Conservation (phyloP, 352 stramenopile genomes). For the Phytophthora pluvialis region DNA sequence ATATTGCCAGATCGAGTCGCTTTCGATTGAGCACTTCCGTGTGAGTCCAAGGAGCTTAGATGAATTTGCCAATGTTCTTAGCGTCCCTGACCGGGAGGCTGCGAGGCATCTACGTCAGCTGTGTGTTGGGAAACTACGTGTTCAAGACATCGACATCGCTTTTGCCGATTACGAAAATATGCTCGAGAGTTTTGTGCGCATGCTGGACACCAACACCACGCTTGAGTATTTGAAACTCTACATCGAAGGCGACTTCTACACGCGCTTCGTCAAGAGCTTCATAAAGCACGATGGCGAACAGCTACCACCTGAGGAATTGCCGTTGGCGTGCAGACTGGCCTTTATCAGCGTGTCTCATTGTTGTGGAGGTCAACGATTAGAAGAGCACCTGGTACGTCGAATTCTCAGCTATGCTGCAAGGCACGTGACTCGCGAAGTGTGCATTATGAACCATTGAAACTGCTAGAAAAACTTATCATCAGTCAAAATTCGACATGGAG, state of each 20-base stretch:
- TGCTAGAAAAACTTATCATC: not conserved
- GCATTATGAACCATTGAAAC: conserved; percentile 31
- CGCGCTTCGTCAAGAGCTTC: conserved; percentile 16
- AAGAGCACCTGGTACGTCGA: conserved; percentile 1
- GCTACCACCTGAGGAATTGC: conserved; percentile 8
- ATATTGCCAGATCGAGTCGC: conserved; percentile 26
- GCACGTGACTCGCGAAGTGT: conserved; percentile 19
- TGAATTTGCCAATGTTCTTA: conserved; percentile 27
- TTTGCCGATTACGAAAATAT: conserved; percentile 23
- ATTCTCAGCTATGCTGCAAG: conserved; percentile 27
- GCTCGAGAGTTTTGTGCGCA: conserved; percentile 14
- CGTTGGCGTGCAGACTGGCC: conserved; percentile 6
- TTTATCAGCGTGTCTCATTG: conserved; percentile 11
- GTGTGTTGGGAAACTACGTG: conserved; percentile 21
- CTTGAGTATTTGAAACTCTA: conserved; percentile 25
- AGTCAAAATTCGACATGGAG: not conserved
- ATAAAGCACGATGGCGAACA: conserved; percentile 12
- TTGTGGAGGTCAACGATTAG: not conserved
- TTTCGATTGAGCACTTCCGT: conserved; percentile 32
- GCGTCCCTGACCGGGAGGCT: conserved; percentile 12
- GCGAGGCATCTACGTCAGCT: conserved; percentile 15
- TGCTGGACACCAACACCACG: conserved; percentile 26
- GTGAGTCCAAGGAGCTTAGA: conserved; percentile 18
- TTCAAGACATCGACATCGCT: conserved; percentile 22
- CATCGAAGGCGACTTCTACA: conserved; percentile 23